Evolutionary conservation across 2,329 filamentous ascomycete species (phyloP).

Genomic region (Aspergillus novofumigatus): DNA sequence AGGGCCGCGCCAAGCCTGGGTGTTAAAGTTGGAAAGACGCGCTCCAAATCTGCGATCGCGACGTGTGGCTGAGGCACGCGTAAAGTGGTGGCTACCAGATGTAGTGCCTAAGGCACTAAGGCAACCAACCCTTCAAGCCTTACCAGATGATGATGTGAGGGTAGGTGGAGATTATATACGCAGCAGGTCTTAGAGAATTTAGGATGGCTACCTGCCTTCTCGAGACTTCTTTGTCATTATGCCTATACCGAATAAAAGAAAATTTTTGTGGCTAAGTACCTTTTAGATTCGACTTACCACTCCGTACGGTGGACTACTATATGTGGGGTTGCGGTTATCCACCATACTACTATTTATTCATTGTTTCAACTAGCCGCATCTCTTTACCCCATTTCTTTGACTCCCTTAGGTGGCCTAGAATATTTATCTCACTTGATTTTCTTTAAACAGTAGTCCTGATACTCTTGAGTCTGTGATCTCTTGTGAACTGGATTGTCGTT

Average conservation of each 20-base stretch:
- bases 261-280: not conserved
- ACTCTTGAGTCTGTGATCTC: not conserved
- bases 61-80: constrained; percentile 26
- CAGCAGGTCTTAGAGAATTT: not conserved
- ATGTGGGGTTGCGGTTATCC: not conserved
- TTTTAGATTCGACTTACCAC: not conserved
- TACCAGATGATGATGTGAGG: not conserved
- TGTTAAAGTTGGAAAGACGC: constrained; percentile 15
- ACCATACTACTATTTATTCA: not conserved
- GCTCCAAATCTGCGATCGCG: constrained; percentile 11
- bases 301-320: not conserved
- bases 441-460: not conserved
- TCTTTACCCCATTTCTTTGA: not conserved
- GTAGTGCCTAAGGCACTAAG: constrained; percentile 22
- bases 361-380: not conserved
- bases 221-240: not conserved
- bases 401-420: not conserved
- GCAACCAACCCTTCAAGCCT: not conserved
- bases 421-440: not conserved
- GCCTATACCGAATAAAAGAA: not conserved
- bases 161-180: not conserved
- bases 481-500: not conserved
- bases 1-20: constrained; percentile 19
- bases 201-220: not conserved
- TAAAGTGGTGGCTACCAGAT: constrained; percentile 32